Base-by-base conservation (phyloP, 2,329 filamentous ascomycete species). In the Stachybotrys elegans region DNA sequence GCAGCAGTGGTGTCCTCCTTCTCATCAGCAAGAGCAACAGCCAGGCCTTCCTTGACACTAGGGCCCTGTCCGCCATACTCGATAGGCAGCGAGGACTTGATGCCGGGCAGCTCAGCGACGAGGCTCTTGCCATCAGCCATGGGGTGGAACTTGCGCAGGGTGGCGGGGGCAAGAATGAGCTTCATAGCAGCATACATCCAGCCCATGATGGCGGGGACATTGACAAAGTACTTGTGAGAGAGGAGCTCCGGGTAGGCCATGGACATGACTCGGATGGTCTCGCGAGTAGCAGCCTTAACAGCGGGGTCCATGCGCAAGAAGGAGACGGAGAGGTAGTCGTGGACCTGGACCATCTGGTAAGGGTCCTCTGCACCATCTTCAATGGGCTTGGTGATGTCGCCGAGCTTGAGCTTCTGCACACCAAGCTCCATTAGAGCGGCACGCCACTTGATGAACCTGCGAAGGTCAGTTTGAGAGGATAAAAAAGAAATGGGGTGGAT, bases 341-440 rank as follows among this genome's bases (percentile, higher is more conserved):
- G 92, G 22, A 96, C 83, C 67, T 96, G 91, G 57, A 88, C 78
- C 72, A 94, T 90, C 67, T 92, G 88, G 70, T 95, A 94, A 1
- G 86, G 88, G 59, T 96, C 92, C 52, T 79, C 71, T 49, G 81
- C 84, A 43, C 81, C 83, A 45, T 88, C 83, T 3, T 85, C 82
- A 57, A 91, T 88, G 34, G 80, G 77, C 51, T 75, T 70, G 8
- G 81, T 89, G 42, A 88, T 87, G 21, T 78, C 73, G 17, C 75
- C 61, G 50, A 96, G 76, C 51, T 82, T 74, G 43, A 96, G 81
- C 49, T 88, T 82, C 50, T 81, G 76, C 37, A 96, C 73, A 4
- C 88, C 86, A 39, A 89, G 73, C 64, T 96, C 91, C 90, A 95
- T 95, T 45, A 95, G 78, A 12, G 86, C 88, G 35, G 91, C 83